Evolutionary conservation across 129 eudicot species (phyloP).

Genomic region (Chrysanthemum seticuspe): DNA sequence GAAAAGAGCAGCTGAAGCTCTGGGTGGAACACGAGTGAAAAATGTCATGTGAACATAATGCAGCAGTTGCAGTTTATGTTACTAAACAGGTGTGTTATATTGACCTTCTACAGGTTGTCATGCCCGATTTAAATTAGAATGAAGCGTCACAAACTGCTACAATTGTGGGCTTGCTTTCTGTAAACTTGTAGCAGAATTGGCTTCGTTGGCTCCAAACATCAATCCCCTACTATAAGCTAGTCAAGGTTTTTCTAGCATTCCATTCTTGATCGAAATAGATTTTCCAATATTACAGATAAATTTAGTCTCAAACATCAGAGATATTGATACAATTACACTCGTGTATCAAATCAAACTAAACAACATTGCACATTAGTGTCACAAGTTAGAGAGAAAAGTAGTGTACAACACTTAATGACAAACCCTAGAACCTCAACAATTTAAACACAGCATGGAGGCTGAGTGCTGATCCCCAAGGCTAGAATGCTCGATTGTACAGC

Average conservation of each 20-base stretch:
- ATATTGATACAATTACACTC: neutral
- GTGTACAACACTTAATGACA: neutral
- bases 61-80: neutral
- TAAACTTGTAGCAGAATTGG: neutral
- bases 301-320: neutral
- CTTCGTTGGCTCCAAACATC: neutral
- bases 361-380: slow-evolving; percentile 14
- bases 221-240: neutral
- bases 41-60: neutral
- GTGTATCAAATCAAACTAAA: slow-evolving; percentile 7
- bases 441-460: neutral
- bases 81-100: neutral
- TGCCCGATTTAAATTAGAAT: neutral
- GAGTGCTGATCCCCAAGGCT: neutral
- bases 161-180: neutral
- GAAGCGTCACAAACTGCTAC: neutral
- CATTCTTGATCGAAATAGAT: neutral
- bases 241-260: neutral
- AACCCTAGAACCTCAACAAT: neutral
- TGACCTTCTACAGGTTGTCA: neutral
- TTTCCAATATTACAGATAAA: neutral
- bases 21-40: neutral
- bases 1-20: neutral
- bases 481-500: neutral
- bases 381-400: slow-evolving; percentile 3